Evolutionary conservation across 495 filamentous ascomycete species (phyloP), one percentile per base, ranked within the genome.

Genomic region (Cercophora scortea): DNA sequence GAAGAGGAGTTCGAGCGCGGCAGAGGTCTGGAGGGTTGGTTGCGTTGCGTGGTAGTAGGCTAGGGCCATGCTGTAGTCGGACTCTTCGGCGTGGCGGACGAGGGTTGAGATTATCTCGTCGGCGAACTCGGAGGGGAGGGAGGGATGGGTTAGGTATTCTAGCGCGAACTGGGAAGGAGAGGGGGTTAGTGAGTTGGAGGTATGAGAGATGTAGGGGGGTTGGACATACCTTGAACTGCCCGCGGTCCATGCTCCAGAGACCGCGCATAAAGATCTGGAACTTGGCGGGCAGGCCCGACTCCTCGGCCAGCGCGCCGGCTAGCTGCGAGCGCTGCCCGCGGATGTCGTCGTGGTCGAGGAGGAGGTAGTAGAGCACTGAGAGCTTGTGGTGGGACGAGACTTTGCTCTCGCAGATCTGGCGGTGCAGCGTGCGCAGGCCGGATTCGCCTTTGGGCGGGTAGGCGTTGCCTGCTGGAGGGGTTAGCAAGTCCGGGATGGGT

Each of bases 261-360:
- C 88, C 88, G 52, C 84, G 82, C 64, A 91, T 87, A 51, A 88
- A 85, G 32, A 86, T 79, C 56, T 79, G 79, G 61, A 89, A 91
- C 54, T 83, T 85, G 17, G 76, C 66, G 0, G 87, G 86, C 33
- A 78, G 51, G 34, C 67, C 66, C 1, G 61, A 59, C 13, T 60
- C 62, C 13, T 84, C 65, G 55, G 82, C 79, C 16, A 79, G 82
- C 25, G 66, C 60, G 39, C 74, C 70, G 32, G 84, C 79, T 56
- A 81, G 80, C 8, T 71, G 67, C 4, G 68, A 62, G 6, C 58
- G 66, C n/a, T 67, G 70, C 18, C 61, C 61, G 19, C 64, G 64
- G 7, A 76, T 59, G 40, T 74, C 71, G 59, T 82, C 82, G 65
- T 82, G 77, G 64, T 91, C 87, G 58, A 87, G 84, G 11, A 91